phyloP scores from a whole-genome alignment of 2,329 filamentous ascomycete species.

The Chrysoporthe puriensis region DNA sequence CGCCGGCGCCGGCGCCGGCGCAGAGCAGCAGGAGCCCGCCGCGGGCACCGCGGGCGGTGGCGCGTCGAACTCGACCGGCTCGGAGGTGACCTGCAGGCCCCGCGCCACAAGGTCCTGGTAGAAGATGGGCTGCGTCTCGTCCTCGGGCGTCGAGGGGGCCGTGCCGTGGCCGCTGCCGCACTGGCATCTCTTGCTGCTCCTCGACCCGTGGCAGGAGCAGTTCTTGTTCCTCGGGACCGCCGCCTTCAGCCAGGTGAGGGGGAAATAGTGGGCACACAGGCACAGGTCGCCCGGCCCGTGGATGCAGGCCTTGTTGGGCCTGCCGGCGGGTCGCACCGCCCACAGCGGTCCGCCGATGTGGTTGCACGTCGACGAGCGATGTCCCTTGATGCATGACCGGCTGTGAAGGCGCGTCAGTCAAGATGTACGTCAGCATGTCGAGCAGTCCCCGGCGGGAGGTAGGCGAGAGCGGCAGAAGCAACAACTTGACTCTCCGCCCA shows the following conservation, averaged over 20 bases:
- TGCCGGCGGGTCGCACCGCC: slow-evolving; percentile 70
- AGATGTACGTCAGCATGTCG: neutral
- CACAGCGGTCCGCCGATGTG: slow-evolving; percentile 44
- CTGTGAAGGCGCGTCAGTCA: slow-evolving; percentile 43
- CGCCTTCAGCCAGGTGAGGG: slow-evolving; percentile 47
- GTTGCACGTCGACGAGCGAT: slow-evolving; percentile 75
- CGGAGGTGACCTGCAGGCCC: slow-evolving; percentile 31
- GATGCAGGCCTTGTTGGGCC: slow-evolving; percentile 71
- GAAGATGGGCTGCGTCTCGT: slow-evolving; percentile 29
- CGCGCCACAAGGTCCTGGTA: slow-evolving; percentile 29
- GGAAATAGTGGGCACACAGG: slow-evolving; percentile 48
- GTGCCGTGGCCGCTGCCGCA: slow-evolving; percentile 30
- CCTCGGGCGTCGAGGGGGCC: slow-evolving; percentile 29
- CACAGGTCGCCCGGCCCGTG: slow-evolving; percentile 67
- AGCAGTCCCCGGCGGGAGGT: too few relatives aligned
- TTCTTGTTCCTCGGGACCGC: slow-evolving; percentile 63
- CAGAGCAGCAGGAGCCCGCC: slow-evolving; percentile 35
- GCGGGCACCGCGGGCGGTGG: slow-evolving; percentile 43
- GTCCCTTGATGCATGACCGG: slow-evolving; percentile 75
- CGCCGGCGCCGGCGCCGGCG: slow-evolving; percentile 33
- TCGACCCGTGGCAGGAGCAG: slow-evolving; percentile 49
- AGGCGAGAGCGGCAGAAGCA: too few relatives aligned
- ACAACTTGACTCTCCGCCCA: neutral
- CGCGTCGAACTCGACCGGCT: slow-evolving; percentile 37
- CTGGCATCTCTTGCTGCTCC: slow-evolving; percentile 23